These are phyloP conservation scores for Lepidium aucheri DNA, from an alignment of 345 rosid species.

Conservation along the genomic window DNA sequence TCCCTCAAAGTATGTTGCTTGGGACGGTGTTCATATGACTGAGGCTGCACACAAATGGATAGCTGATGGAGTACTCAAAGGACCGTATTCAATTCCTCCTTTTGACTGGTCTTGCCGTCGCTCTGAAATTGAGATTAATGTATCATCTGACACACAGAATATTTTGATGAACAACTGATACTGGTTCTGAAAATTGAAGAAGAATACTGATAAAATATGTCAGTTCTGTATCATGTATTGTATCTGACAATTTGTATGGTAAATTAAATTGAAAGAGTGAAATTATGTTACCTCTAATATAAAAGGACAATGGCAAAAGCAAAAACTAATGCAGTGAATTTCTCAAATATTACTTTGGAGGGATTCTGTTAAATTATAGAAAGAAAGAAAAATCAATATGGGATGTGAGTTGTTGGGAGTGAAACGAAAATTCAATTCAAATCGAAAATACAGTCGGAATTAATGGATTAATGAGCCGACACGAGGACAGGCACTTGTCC, in stretches of 20 bases:
- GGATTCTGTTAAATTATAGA: background rate
- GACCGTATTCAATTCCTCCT: constrained; percentile 16
- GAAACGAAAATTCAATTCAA: background rate
- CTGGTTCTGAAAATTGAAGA: background rate
- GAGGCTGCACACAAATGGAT: constrained; percentile 21
- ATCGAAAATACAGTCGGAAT: background rate
- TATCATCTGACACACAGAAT: background rate
- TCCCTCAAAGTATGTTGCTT: constrained; percentile 31
- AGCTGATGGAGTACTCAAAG: constrained; percentile 14
- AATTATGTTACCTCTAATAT: too few species aligned
- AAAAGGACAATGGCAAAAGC: too few species aligned
- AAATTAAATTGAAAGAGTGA: too few species aligned
- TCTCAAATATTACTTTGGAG: background rate
- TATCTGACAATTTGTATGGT: background rate
- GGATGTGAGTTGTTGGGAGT: background rate
- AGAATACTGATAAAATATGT: background rate
- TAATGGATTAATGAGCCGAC: background rate
- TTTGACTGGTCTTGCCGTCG: constrained; percentile 20
- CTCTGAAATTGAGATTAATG: background rate
- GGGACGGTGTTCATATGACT: constrained; percentile 40
- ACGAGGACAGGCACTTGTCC: background rate
- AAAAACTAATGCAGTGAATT: background rate
- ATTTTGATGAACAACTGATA: background rate
- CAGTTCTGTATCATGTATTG: background rate
- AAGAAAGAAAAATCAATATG: background rate